phyloP scores from a whole-genome alignment of 208 protist genomes.

The Balamuthia mandrillaris region DNA sequence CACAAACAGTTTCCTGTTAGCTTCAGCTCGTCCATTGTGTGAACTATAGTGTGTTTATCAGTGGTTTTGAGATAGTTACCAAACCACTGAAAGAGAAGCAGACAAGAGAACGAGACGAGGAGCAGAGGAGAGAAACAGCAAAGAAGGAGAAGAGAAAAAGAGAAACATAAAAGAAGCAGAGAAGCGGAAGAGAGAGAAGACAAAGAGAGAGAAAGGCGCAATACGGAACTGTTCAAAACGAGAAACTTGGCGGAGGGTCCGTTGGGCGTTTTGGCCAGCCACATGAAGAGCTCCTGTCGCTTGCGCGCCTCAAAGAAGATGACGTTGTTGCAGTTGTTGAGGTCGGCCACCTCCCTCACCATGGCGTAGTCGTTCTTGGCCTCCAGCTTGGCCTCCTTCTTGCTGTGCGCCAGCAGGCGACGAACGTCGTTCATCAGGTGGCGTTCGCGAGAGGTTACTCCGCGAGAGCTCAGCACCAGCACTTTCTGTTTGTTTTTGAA shows the following conservation, averaged over 20 bases:
- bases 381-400: conserved; percentile 64
- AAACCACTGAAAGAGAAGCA: no score
- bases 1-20: conserved; percentile 97
- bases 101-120: no score
- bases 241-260: conserved; percentile 92
- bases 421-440: conserved; percentile 90
- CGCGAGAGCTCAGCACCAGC: conserved; percentile 83
- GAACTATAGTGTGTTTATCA: conserved; percentile 73
- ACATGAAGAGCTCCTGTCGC: conserved; percentile 86
- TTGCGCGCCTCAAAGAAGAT: conserved; percentile 84
- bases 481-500: conserved; percentile 86
- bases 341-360: conserved; percentile 82
- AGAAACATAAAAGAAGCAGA: no score
- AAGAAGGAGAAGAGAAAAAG: no score
- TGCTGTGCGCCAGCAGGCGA: conserved; percentile 87
- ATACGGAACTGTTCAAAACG: conserved; percentile 77
- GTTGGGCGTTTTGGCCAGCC: conserved; percentile 83
- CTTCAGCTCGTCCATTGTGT: conserved; percentile 95
- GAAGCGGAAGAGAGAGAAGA: no score
- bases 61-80: no score
- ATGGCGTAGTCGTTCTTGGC: conserved; percentile 51
- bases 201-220: no score
- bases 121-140: background rate
- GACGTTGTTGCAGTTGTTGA: conserved; percentile 88
- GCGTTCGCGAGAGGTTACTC: conserved; percentile 83